Base-by-base conservation (phyloP, 2,329 filamentous ascomycete genomes). In the Cladosporium sp. region DNA sequence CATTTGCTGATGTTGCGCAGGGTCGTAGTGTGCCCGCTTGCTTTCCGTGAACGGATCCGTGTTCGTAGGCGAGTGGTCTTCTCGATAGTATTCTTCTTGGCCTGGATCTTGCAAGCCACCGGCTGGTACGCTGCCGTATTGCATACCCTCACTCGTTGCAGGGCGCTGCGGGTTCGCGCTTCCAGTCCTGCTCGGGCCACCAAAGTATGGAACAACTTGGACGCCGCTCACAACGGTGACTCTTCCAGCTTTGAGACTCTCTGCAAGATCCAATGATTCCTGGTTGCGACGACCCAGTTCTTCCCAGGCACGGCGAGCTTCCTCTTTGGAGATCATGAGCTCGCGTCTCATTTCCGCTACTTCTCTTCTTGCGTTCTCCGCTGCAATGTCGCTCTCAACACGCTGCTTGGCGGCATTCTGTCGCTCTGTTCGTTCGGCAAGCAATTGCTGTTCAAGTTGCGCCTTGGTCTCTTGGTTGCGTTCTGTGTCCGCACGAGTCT, bases 261-360 rank as follows among this genome's bases (percentile, higher is more conserved):
- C 85, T 1, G 92, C 95, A 55, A 92, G 87, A 69, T 97, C 93
- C 6, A 94, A 88, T 78, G 97, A 94, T 78, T 96, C 92, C 75
- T 97, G 92, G 78, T 98, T 95, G 61, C 93, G 88, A 61, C 94
- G 87, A 28, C 95, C 95, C 1, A 99, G 87, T 78, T 98, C 95
- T 80, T 99, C 95, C 95, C 95, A 99, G 1, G 95, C 95, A 66
- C 95, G 88, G 41, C 94, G 88, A 10, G 95, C 94, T 79, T 99
- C 95, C 72, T 97, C 94, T 75, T 97, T 97, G 47, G 93, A 96
- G 68, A 99, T 99, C 73, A 91, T 87, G 47, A 98, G 84, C 79
- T 99, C 95, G 69, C 95, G 92, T 72, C 91, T 90, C 90, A 97
- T 93, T 78, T 98, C 95, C 18, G 85, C 84, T n/a, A 96, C 86